A percentile compares a stretch with the other conserved stretches of the same genome.
Conservation (phyloP, 129 eudicot genomes). For the Arctium lappa region DNA sequence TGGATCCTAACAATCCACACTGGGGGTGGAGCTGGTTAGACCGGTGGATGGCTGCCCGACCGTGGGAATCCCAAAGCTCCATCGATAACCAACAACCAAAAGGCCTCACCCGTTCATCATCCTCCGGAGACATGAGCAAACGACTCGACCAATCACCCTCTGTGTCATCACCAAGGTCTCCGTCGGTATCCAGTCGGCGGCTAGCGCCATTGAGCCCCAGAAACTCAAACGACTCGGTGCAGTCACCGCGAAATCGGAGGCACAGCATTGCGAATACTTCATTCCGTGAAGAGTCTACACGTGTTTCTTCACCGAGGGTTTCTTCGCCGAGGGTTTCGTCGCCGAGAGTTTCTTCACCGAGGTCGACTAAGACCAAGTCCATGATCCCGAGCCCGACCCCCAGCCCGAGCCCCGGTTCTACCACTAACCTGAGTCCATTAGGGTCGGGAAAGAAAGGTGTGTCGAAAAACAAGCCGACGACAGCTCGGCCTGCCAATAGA, state of each 20-base stretch:
- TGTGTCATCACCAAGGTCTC: conserved; percentile 49
- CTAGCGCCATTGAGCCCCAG: conserved; percentile 50
- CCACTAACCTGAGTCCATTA: conserved; percentile 48
- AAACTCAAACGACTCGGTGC: conserved; percentile 47
- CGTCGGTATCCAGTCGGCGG: conserved; percentile 28
- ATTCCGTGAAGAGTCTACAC: conserved; percentile 54
- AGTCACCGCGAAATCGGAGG: conserved; percentile 57
- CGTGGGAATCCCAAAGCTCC: conserved; percentile 32
- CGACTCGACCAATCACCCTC: conserved; percentile 56
- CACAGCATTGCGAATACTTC: conserved; percentile 76
- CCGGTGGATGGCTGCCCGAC: conserved; percentile 44
- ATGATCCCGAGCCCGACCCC: conserved; percentile 20
- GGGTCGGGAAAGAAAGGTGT: conserved; percentile 42
- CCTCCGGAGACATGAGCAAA: conserved; percentile 35
- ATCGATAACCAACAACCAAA: conserved; percentile 18
- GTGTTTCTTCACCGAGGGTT: neutral
- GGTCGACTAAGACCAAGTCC: conserved; percentile 63
- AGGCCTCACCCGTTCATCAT: conserved; percentile 28
- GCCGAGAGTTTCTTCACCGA: conserved; percentile 61
- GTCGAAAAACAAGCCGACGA: conserved; percentile 36
- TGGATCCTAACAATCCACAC: conserved; percentile 48
- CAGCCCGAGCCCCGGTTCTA: conserved; percentile 20
- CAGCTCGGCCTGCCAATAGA: conserved; percentile 53
- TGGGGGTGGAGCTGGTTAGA: conserved; percentile 65
- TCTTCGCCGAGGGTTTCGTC: conserved; percentile 37